Base-by-base conservation (phyloP, 2,329 filamentous ascomycete species). In the Diatrype stigma region DNA sequence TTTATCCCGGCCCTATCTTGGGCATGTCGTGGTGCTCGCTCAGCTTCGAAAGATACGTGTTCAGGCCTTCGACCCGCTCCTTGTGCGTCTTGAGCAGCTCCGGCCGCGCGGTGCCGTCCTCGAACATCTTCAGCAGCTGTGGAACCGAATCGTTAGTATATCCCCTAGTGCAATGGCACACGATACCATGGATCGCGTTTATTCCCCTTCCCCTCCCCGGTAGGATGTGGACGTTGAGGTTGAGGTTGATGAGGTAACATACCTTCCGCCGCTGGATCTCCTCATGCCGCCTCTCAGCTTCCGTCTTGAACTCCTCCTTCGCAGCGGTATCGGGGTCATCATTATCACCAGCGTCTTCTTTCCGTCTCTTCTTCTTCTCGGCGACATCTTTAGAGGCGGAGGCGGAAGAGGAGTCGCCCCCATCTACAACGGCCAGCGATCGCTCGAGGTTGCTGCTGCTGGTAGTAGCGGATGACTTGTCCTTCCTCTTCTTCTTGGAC, bases 1-100 rank as follows among this genome's bases (percentile, higher is more conserved):
- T 45, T 68, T 72, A 84, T 37, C 81, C 81, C 1, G 81, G 81
- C 11, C 81, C 81, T 51, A 84, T 84, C 73, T 83, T 84, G 61
- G 81, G 81, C 92, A 99, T 99, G 68, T 99, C 94, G 70, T 99
- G 93, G 73, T 99, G 94, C 72, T 99, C 94, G 72, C 90, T 96
- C 64, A 99, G 72, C 58, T 86, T 88, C 58, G 90, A 94, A 34
- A 99, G 75, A 68, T 97, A 96, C 56, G 89, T 90, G 68, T 99
- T 99, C 61, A 97, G 75, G 68, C 96, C 91, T 69, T 97, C 92
- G 42, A 99, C 93, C 11, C 90, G 85, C 74, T 99, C 89, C 69
- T 97, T 97, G 71, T 99, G 94, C 28, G 92, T 96, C 77, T 96
- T 97, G 59, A 93, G 82, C 16, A 95, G 86, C 67, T 96, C 92